Percentiles rank a stretch among this genome's conserved stretches.
These are phyloP conservation scores for Yamadazyma kanchanaburiensis DNA, from an alignment of 1,139 yeast genomes.

Conservation along the genomic window DNA sequence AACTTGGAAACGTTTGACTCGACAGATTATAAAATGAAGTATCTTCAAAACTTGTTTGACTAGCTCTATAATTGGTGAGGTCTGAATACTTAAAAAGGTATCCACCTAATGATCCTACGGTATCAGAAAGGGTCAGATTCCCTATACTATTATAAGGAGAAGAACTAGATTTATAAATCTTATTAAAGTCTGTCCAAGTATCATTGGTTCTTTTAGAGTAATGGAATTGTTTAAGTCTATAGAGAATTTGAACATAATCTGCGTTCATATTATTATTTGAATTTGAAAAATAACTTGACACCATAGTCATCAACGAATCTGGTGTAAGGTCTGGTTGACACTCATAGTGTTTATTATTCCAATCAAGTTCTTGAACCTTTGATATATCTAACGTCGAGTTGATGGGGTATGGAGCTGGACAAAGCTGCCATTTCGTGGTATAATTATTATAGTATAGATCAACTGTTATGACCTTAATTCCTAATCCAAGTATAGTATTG, in stretches of 20 bases:
- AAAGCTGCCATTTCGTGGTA: conserved; percentile 59
- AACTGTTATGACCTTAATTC: conserved; percentile 50
- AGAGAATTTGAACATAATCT: conserved; percentile 49
- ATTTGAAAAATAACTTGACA: conserved; percentile 35
- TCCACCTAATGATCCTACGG: conserved; percentile 17
- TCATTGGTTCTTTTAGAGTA: conserved; percentile 7
- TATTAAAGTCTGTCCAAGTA: conserved; percentile 5
- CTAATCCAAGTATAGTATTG: conserved; percentile 40
- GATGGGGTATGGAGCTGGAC: conserved; percentile 50
- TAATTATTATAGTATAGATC: conserved; percentile 68
- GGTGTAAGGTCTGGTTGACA: conserved; percentile 49
- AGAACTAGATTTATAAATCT: conserved; percentile 4
- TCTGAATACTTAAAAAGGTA: conserved; percentile 27
- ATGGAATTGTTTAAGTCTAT: conserved; percentile 34
- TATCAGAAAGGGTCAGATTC: conserved; percentile 25
- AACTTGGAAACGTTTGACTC: conserved; percentile 31
- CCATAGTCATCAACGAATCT: conserved; percentile 26
- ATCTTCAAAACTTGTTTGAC: conserved; percentile 1
- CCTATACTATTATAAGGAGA: conserved; percentile 17
- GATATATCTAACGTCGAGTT: conserved; percentile 21
- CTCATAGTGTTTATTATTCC: conserved; percentile 24
- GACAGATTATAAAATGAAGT: conserved; percentile 21
- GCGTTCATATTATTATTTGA: conserved; percentile 60
- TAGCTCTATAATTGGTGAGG: conserved; percentile 9
- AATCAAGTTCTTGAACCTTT: conserved; percentile 15